Percentiles rank a stretch among this genome's conserved stretches.
Evolutionary conservation across 257 asterid genomes (phyloP).

Genomic region (Salvia rosmarinus): DNA sequence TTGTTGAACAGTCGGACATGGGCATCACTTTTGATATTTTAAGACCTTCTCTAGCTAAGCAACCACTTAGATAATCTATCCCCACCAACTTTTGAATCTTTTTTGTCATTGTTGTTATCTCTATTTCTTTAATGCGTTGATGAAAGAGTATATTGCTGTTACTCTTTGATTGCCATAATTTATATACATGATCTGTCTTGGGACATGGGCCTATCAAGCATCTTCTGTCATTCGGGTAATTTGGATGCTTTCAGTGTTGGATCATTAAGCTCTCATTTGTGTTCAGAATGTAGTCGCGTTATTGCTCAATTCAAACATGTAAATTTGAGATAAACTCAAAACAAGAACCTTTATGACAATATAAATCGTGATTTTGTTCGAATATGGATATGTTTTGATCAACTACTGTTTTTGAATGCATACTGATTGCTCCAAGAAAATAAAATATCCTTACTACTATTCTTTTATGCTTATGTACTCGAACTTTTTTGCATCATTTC

Average conservation of each 20-base stretch:
- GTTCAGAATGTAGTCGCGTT: not conserved
- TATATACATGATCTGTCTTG: conserved; percentile 5
- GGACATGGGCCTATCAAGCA: not conserved
- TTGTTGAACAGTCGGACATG: not conserved
- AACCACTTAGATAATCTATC: not conserved
- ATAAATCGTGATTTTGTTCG: not conserved
- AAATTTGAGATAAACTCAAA: not conserved
- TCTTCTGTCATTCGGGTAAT: not conserved
- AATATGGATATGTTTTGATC: not conserved
- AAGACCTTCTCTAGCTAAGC: not conserved
- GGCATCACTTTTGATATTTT: not conserved
- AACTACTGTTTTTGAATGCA: not conserved
- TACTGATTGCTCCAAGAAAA: not conserved
- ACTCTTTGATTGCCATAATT: not conserved
- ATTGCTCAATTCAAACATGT: not conserved
- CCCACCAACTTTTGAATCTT: not conserved
- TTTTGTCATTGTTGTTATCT: not conserved
- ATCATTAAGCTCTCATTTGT: not conserved
- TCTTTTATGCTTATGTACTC: too few relatives aligned
- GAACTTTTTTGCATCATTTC: not conserved
- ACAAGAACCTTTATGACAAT: not conserved
- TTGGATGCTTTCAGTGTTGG: not conserved
- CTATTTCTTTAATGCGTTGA: not conserved
- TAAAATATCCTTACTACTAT: not conserved
- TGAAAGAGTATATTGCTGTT: not conserved